These are phyloP conservation scores for Xerocomellus amylosporus DNA, from an alignment of 768 basidiomycete species.

Conservation along the genomic window DNA sequence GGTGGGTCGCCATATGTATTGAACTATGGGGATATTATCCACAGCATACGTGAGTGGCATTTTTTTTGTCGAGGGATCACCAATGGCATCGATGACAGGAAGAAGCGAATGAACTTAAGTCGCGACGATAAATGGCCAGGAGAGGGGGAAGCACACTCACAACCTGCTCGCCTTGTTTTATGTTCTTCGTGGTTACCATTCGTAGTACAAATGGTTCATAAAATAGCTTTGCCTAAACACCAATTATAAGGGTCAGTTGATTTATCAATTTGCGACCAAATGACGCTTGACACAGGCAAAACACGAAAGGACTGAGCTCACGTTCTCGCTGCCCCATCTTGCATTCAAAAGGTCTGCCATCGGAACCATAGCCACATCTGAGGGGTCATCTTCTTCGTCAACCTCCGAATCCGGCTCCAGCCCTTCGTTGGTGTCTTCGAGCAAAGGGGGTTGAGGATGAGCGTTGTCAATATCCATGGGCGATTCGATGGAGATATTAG, in stretches of 20 bases:
- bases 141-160: constrained; percentile 43
- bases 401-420: constrained; percentile 41
- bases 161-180: constrained; percentile 82
- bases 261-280: background rate
- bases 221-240: constrained; percentile 74
- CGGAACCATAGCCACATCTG: constrained; percentile 87
- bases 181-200: constrained; percentile 78
- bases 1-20: constrained; percentile 95
- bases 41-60: background rate
- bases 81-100: background rate
- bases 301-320: constrained; percentile 33
- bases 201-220: constrained; percentile 67
- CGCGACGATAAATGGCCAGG: background rate
- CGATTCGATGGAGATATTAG: constrained; percentile 13
- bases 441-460: constrained; percentile 1
- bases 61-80: background rate
- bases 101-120: background rate
- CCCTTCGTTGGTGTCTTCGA: constrained; percentile 22
- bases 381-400: constrained; percentile 52
- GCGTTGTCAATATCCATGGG: constrained; percentile 33
- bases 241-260: background rate
- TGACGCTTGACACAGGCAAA: background rate
- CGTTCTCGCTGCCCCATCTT: constrained; percentile 79
- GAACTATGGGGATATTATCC: constrained; percentile 49
- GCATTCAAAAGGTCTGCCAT: constrained; percentile 97